phyloP scores from a whole-genome alignment of 164 flowering plant species.

The Kalanchoe fedtschenkoi region DNA sequence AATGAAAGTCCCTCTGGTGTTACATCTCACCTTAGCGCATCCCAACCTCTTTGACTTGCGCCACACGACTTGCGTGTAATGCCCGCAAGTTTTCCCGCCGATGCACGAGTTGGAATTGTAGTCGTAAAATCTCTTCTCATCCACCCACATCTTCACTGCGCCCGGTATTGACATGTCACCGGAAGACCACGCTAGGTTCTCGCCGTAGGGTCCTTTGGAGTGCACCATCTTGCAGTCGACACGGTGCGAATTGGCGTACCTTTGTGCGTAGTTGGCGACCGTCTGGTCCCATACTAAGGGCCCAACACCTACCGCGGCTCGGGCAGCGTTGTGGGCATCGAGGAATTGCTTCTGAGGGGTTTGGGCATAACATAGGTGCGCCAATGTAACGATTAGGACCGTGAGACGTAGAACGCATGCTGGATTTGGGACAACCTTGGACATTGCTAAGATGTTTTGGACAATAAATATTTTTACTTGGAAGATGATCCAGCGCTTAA shows the following conservation, averaged over 20 bases:
- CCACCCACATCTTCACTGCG: slow-evolving; percentile 24
- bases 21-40: slow-evolving; percentile 16
- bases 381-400: background rate
- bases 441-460: background rate
- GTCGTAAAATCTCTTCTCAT: slow-evolving; percentile 19
- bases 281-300: slow-evolving; percentile 13
- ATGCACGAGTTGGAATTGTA: slow-evolving; percentile 14
- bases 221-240: slow-evolving; percentile 17
- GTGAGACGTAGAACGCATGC: background rate
- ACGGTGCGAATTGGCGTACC: slow-evolving; percentile 9
- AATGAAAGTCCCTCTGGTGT: slow-evolving; percentile 11
- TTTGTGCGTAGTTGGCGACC: slow-evolving; percentile 14
- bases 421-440: background rate
- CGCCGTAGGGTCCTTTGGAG: slow-evolving; percentile 22
- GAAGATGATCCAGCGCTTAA: too few species aligned
- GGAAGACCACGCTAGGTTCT: slow-evolving; percentile 18
- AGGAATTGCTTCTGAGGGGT: slow-evolving; percentile 1
- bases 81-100: slow-evolving; percentile 11
- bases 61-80: slow-evolving; percentile 26
- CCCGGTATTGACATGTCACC: slow-evolving; percentile 9
- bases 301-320: slow-evolving; percentile 10
- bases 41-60: slow-evolving; percentile 11
- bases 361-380: background rate
- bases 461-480: too few species aligned
- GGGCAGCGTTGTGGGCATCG: slow-evolving; percentile 17